A percentile compares a stretch with the other conserved stretches of the same genome.
These are phyloP conservation scores for Aspergillus biplanus DNA, from an alignment of 495 filamentous ascomycete genomes.

Conservation along the genomic window DNA sequence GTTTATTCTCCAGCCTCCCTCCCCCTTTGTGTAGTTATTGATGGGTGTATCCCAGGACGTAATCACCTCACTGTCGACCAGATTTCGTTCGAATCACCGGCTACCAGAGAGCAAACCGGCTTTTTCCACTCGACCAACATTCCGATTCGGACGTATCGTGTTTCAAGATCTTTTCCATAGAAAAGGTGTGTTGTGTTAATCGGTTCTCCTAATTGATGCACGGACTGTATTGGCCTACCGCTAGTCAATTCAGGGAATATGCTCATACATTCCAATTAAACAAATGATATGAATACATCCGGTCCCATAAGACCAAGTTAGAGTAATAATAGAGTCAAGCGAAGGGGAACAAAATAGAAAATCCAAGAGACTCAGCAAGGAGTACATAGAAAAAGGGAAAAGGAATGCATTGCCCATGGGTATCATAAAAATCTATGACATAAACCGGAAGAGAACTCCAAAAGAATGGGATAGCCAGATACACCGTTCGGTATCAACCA, in stretches of 20 bases:
- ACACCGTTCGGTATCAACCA: not conserved
- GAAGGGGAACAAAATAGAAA: not conserved
- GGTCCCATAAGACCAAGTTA: not conserved
- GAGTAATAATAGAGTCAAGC: not conserved
- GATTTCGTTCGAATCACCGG: constrained; percentile 47
- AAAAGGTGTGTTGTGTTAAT: not conserved
- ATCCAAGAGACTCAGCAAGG: constrained; percentile 2
- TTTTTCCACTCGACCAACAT: constrained; percentile 60
- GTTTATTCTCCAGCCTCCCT: constrained; percentile 26
- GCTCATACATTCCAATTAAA: not conserved
- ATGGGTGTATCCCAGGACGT: constrained; percentile 11
- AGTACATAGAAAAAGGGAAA: constrained; percentile 11
- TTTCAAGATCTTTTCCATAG: constrained; percentile 22
- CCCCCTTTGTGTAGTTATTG: not conserved
- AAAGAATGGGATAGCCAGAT: not conserved
- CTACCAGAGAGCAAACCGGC: constrained; percentile 53
- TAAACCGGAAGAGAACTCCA: constrained; percentile 5
- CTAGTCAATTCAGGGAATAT: not conserved
- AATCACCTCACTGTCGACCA: constrained; percentile 43
- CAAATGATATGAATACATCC: not conserved
- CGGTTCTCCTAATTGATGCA: not conserved
- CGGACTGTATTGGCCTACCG: constrained; percentile 1
- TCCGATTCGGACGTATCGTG: constrained; percentile 51
- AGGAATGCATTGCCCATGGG: constrained; percentile 17
- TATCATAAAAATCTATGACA: constrained; percentile 24